Evolutionary conservation across 2,329 filamentous ascomycete species (phyloP), one percentile per base, ranked within the genome.

Genomic region (Neofusicoccum cordaticola): DNA sequence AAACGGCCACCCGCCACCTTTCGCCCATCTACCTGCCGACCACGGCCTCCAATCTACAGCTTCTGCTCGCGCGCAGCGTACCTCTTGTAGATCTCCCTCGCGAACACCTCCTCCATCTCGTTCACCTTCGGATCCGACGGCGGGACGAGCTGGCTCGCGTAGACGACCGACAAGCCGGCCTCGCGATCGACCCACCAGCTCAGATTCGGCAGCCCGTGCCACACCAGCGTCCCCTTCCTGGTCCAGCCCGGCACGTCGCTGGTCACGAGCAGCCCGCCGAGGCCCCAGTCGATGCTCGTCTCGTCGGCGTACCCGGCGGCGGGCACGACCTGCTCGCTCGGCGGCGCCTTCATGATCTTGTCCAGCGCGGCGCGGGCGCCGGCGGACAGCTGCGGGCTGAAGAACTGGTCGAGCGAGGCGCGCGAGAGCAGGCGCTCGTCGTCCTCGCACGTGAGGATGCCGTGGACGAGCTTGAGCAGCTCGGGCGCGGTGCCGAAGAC

Each of bases 131-230:
- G n/a, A 50, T 78, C 75, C 0, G 74, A 74, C 0, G 71, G 68
- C 1, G 75, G 75, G 0, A 73, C 4, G 0, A 77, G 67, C 58
- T 77, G 75, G 0, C 63, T 58, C 0, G 72, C 73, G 34, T 71
- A 77, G 1, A 77, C 48, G 2, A 72, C 74, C 53, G 68, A 70
- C 7, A 77, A 47, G 4, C 72, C 74, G 0, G 71, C 66, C 51
- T 72, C 71, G 6, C 70, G 74, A 65, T 78, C 75, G 17, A 74
- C 63, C 67, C 72, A 76, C 75, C 75, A 76, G 2, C 66, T 68
- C 58, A 76, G 61, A 61, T 76, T 76, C 15, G 75, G 75, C 12
- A 70, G 61, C 1, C 74, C 75, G 42, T 71, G 71, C 74, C 74
- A 76, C 8, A 72, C 39, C 75, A 76, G 71, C 0, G 75, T 74